These are phyloP conservation scores for Euryodendron excelsum DNA, from an alignment of 148 eudicot species.

Conservation along the genomic window DNA sequence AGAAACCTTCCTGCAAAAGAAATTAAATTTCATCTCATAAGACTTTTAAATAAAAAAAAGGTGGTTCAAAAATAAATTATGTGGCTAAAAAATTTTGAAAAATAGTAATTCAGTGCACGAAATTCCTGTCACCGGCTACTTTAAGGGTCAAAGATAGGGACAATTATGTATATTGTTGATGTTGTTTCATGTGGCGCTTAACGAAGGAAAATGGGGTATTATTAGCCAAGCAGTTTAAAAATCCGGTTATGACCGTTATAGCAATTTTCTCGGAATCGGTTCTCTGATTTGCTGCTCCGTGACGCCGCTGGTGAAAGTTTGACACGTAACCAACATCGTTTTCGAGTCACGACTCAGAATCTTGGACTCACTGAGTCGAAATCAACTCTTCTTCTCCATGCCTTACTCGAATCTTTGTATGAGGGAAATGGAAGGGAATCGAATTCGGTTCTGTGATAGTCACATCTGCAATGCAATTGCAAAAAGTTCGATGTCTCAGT, in stretches of 20 bases:
- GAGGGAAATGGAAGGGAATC: slow-evolving; percentile 1
- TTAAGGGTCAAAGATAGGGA: not conserved
- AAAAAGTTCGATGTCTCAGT: too few species aligned
- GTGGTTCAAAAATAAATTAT: not conserved
- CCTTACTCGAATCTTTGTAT: not conserved
- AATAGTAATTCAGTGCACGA: too few species aligned
- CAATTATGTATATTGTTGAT: not conserved
- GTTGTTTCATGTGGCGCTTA: not conserved
- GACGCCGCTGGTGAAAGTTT: too few species aligned
- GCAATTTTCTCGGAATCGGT: not conserved
- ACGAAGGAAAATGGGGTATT: not conserved
- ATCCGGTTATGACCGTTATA: not conserved
- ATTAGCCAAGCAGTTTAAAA: too few species aligned
- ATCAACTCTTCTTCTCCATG: not conserved
- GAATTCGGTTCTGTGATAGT: slow-evolving; percentile 16
- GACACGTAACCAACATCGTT: too few species aligned
- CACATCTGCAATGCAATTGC: not conserved
- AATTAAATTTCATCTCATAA: not conserved
- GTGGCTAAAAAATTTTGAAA: too few species aligned
- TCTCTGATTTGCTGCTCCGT: too few species aligned
- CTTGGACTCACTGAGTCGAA: not conserved
- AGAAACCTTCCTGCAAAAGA: not conserved
- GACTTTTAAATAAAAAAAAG: too few species aligned
- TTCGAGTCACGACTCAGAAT: not conserved
- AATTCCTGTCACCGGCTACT: too few species aligned